Percentiles rank a stretch among this genome's conserved stretches.
phyloP scores from a whole-genome alignment of 2,329 filamentous ascomycete genomes.

The Gyromitra esculenta region DNA sequence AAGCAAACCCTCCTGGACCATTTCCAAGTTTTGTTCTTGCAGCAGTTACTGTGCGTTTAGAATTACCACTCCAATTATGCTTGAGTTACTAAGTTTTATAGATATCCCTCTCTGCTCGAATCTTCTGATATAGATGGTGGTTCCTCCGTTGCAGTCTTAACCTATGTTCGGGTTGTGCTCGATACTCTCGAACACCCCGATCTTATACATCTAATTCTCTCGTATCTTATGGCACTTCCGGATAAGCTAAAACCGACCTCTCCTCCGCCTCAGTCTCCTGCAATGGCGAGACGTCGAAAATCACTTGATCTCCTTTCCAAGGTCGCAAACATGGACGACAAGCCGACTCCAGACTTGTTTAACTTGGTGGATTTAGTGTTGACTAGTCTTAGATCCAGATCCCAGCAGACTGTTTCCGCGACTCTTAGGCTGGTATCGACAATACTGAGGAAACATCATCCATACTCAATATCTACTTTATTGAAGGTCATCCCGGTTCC shows the following conservation, averaged over 20 bases:
- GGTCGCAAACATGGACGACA: conserved; percentile 77
- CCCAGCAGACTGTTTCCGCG: conserved; percentile 87
- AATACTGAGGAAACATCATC: conserved; percentile 86
- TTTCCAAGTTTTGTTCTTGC: conserved; percentile 94
- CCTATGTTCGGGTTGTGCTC: conserved; percentile 88
- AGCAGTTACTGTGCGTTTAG: conserved; percentile 81
- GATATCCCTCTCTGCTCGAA: conserved; percentile 93
- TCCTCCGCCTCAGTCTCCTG: conserved; percentile 61
- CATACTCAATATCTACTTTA: conserved; percentile 81
- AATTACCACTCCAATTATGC: conserved; percentile 9
- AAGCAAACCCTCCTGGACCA: conserved; percentile 93
- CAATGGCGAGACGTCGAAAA: conserved; percentile 80
- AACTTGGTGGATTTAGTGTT: conserved; percentile 91
- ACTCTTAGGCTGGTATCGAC: conserved; percentile 87
- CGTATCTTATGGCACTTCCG: conserved; percentile 86
- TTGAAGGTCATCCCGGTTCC: conserved; percentile 72
- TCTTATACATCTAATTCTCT: conserved; percentile 90
- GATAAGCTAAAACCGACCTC: conserved; percentile 67
- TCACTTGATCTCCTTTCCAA: conserved; percentile 87
- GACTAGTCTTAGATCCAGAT: conserved; percentile 82
- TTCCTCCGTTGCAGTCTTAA: conserved; percentile 93
- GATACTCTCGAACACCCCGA: conserved; percentile 92
- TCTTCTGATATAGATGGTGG: conserved; percentile 97
- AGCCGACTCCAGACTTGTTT: conserved; percentile 85
- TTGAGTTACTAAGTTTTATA: conserved; percentile 60